Evolutionary conservation across 495 filamentous ascomycete species (phyloP).

Genomic region (Hypoxylon fragiforme): DNA sequence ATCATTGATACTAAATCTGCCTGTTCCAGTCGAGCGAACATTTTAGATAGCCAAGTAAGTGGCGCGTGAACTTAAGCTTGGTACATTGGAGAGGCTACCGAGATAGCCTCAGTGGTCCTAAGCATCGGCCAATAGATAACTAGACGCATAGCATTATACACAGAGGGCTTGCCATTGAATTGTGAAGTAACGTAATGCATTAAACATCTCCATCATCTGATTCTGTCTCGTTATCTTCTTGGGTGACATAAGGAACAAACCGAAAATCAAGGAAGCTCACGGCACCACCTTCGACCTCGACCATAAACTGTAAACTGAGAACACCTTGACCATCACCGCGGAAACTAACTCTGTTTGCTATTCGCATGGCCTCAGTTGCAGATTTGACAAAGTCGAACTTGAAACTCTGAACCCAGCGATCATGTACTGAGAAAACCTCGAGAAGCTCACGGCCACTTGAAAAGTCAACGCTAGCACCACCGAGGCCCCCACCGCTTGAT

Average conservation of each 20-base stretch:
- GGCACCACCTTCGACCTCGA: constrained; percentile 66
- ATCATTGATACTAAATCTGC: neutral
- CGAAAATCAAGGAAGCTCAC: constrained; percentile 53
- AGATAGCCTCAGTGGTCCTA: neutral
- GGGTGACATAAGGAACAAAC: constrained; percentile 52
- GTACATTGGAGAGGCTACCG: neutral
- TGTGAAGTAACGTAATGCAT: neutral
- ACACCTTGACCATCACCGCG: constrained; percentile 85
- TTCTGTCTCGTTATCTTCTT: constrained; percentile 43
- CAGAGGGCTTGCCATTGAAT: neutral
- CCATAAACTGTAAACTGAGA: constrained; percentile 94
- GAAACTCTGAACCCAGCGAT: constrained; percentile 63
- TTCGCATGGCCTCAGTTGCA: constrained; percentile 83
- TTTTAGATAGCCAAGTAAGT: neutral
- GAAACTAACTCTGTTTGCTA: constrained; percentile 90
- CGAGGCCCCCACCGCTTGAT: constrained; percentile 72
- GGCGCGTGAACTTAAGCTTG: neutral
- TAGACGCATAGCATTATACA: neutral
- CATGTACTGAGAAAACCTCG: constrained; percentile 71
- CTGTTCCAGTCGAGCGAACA: neutral
- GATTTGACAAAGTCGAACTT: constrained; percentile 83
- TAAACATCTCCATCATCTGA: constrained; percentile 38
- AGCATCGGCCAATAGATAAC: neutral
- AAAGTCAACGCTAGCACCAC: constrained; percentile 83
- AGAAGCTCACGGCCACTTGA: constrained; percentile 70